Conservation (phyloP, 306 rosid species). For the Fagus sylvatica region DNA sequence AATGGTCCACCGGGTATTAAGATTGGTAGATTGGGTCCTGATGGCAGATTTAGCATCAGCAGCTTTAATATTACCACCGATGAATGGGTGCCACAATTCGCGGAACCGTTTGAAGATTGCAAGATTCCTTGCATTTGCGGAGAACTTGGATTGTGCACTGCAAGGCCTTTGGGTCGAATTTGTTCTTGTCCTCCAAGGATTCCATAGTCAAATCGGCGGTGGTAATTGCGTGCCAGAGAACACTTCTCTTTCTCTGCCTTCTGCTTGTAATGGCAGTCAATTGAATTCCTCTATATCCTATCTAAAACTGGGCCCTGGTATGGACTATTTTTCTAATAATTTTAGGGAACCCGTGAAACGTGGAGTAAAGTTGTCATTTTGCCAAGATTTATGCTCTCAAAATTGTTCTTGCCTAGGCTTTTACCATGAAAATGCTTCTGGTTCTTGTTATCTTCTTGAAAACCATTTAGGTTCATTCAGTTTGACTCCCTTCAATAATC, state of each 20-base stretch:
- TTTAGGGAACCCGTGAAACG: conserved; percentile 47
- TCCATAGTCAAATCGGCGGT: conserved; percentile 34
- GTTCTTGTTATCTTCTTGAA: conserved; percentile 66
- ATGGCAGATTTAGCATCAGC: conserved; percentile 57
- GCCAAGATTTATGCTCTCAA: conserved; percentile 61
- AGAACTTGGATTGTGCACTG: conserved; percentile 57
- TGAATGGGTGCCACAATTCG: conserved; percentile 49
- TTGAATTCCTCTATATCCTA: conserved; percentile 58
- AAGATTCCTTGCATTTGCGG: conserved; percentile 68
- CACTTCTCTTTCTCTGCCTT: conserved; percentile 50
- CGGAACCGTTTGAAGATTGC: conserved; percentile 59
- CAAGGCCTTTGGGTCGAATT: conserved; percentile 29
- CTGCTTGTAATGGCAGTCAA: conserved; percentile 39
- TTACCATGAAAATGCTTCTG: conserved; percentile 52
- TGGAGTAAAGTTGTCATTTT: conserved; percentile 46
- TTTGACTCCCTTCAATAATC: conserved; percentile 24
- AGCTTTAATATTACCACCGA: conserved; percentile 46
- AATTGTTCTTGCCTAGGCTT: conserved; percentile 78
- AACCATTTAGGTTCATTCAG: conserved; percentile 63
- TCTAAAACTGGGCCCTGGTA: conserved; percentile 51
- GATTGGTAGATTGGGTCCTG: conserved; percentile 57
- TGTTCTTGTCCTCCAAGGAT: conserved; percentile 73
- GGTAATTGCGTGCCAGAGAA: conserved; percentile 60
- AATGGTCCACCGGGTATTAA: conserved; percentile 40
- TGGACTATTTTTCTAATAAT: conserved; percentile 50